Evolutionary conservation across 2,329 filamentous ascomycete genomes (phyloP).

Genomic region (Fusarium foetens): DNA sequence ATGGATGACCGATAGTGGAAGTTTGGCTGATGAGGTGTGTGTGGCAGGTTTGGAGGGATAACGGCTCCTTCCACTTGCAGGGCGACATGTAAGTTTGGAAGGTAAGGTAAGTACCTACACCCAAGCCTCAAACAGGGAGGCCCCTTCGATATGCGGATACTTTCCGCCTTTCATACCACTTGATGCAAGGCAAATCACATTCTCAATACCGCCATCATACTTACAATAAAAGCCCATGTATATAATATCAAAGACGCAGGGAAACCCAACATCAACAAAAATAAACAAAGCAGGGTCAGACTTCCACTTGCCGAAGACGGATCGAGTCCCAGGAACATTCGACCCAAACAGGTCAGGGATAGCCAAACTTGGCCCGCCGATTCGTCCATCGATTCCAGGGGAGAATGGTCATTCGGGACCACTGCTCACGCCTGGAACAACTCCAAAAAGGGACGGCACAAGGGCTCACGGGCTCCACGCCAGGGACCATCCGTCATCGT

Average conservation of each 20-base stretch:
- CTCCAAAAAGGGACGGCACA: constrained; percentile 20
- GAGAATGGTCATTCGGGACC: constrained; percentile 28
- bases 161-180: not conserved
- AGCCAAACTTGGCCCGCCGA: constrained; percentile 28
- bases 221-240: not conserved
- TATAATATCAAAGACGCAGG: not conserved
- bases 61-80: constrained; percentile 11
- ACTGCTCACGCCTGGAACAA: constrained; percentile 10
- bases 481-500: constrained; percentile 36
- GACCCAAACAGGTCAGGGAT: constrained; percentile 39
- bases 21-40: constrained; percentile 5
- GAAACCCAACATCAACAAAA: constrained; percentile 5
- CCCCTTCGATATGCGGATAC: not conserved
- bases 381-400: constrained; percentile 35
- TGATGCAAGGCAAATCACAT: not conserved
- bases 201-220: not conserved
- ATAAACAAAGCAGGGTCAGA: constrained; percentile 28
- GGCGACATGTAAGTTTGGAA: not conserved
- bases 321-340: constrained; percentile 37
- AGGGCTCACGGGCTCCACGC: constrained; percentile 19
- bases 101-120: not conserved
- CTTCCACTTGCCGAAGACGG: constrained; percentile 31
- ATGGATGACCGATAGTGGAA: constrained; percentile 10
- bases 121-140: not conserved
- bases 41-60: constrained; percentile 2